Conservation (phyloP, 495 filamentous ascomycete species). For the Penicillium alfredii region DNA sequence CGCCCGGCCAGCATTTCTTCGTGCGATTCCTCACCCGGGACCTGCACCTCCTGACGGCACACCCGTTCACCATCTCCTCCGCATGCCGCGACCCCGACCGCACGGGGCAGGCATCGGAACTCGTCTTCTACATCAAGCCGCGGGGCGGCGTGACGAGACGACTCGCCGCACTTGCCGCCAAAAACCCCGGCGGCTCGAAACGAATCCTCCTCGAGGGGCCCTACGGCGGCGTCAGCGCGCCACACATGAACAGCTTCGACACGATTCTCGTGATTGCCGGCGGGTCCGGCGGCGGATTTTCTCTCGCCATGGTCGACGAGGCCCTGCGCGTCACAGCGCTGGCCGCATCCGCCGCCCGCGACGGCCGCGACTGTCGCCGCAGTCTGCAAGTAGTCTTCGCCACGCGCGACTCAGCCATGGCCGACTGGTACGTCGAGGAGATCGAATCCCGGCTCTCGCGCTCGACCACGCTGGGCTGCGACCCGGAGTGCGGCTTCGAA, state of each 20-base stretch:
- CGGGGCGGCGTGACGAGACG: constrained; percentile 30
- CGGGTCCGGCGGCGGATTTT: constrained; percentile 42
- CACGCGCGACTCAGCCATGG: constrained; percentile 20
- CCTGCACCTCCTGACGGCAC: constrained; percentile 28
- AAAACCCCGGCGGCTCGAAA: constrained; percentile 19
- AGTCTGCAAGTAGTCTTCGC: constrained; percentile 23
- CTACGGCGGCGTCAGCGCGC: constrained; percentile 33
- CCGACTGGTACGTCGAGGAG: constrained; percentile 19
- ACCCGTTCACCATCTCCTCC: constrained; percentile 45
- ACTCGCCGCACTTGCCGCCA: constrained; percentile 21
- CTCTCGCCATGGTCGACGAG: constrained; percentile 36
- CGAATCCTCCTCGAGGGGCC: constrained; percentile 38
- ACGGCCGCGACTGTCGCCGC: constrained; percentile 2
- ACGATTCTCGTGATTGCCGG: constrained; percentile 39
- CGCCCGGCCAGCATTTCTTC: constrained; percentile 39
- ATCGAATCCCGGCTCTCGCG: constrained; percentile 11
- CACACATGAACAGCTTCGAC: constrained; percentile 18
- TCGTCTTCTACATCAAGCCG: constrained; percentile 25
- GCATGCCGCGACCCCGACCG: constrained; percentile 14
- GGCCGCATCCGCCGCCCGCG: neutral
- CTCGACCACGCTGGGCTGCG: constrained; percentile 8
- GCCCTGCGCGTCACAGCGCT: constrained; percentile 10
- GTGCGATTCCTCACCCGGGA: constrained; percentile 33
- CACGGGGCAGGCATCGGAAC: constrained; percentile 9
- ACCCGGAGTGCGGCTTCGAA: constrained; percentile 22